Percentiles rank a stretch among this genome's conserved stretches.
These are phyloP conservation scores for Daldinia vernicosa DNA, from an alignment of 495 filamentous ascomycete genomes.

Conservation along the genomic window DNA sequence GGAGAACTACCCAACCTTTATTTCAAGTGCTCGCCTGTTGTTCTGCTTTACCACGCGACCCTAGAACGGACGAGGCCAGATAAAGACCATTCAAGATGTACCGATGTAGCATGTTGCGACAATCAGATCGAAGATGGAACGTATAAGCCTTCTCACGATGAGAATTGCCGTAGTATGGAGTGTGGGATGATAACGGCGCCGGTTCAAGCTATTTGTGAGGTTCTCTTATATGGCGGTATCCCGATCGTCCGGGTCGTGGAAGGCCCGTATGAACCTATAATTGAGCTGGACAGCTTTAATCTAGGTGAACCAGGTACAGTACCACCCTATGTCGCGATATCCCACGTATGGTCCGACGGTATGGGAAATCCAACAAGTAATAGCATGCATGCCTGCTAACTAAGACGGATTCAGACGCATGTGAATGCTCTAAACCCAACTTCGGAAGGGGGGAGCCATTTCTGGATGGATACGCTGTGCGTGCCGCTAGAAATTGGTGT, in stretches of 20 bases:
- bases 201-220: neutral
- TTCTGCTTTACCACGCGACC: neutral
- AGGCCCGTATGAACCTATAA: neutral
- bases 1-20: neutral
- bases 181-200: neutral
- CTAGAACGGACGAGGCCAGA: neutral
- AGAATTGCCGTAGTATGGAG: neutral
- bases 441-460: neutral
- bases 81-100: slow-evolving; percentile 2
- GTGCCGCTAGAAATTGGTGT: neutral
- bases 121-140: neutral
- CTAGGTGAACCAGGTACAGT: neutral
- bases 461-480: slow-evolving; percentile 4
- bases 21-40: neutral
- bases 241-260: neutral
- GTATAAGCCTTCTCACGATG: neutral
- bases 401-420: neutral
- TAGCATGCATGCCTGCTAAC: neutral
- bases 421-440: neutral
- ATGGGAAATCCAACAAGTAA: neutral
- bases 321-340: neutral
- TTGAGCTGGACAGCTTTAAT: neutral
- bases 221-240: neutral
- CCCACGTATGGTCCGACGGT: neutral
- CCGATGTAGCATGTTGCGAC: neutral